Percentiles rank a stretch among this genome's conserved stretches.
These are phyloP conservation scores for Ceratocystis papillata DNA, from an alignment of 2,329 filamentous ascomycete genomes.

Conservation along the genomic window DNA sequence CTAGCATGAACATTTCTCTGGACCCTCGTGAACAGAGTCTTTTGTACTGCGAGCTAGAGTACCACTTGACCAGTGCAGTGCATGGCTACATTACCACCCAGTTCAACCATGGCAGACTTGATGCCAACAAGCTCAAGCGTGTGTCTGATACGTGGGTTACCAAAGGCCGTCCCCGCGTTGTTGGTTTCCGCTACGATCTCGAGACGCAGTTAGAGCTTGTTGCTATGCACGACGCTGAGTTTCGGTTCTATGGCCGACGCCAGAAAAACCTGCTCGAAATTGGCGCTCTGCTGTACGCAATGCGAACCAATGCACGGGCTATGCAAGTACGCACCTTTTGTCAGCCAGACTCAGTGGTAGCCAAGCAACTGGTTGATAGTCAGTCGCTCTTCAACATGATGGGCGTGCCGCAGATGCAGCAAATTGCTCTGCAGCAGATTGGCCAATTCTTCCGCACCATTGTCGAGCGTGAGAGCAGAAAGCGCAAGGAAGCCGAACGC, in stretches of 20 bases:
- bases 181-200: conserved; percentile 49
- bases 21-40: conserved; percentile 47
- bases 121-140: conserved; percentile 41
- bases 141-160: conserved; percentile 43
- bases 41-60: conserved; percentile 50
- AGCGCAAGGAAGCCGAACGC: conserved; percentile 27
- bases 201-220: conserved; percentile 51
- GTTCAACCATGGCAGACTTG: conserved; percentile 45
- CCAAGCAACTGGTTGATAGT: conserved; percentile 46
- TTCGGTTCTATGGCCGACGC: conserved; percentile 44
- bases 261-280: conserved; percentile 38
- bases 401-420: conserved; percentile 36
- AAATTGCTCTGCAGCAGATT: conserved; percentile 41
- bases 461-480: conserved; percentile 37
- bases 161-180: conserved; percentile 44
- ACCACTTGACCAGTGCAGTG: conserved; percentile 40
- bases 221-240: conserved; percentile 40
- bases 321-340: conserved; percentile 47
- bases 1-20: conserved; percentile 40
- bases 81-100: conserved; percentile 44
- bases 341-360: conserved; percentile 47
- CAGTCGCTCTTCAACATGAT: conserved; percentile 43
- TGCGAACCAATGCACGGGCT: conserved; percentile 42
- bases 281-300: conserved; percentile 40
- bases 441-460: conserved; percentile 45